These are phyloP conservation scores for Coccomyxa sp. DNA, from an alignment of 139 green algal species.

Conservation along the genomic window DNA sequence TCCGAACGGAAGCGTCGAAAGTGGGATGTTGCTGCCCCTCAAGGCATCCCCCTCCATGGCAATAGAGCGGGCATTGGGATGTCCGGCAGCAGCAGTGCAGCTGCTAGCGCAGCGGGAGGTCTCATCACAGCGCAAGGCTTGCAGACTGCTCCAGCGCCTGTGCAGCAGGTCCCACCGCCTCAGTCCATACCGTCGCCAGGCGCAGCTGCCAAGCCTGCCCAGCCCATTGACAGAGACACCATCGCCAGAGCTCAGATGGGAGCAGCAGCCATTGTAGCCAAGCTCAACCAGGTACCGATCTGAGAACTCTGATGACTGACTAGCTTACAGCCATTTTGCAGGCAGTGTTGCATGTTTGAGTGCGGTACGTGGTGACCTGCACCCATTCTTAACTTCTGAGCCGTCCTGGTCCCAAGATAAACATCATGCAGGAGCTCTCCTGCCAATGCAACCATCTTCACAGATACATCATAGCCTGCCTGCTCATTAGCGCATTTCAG, in stretches of 20 bases:
- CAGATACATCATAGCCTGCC: too few species aligned
- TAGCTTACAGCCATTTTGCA: not conserved
- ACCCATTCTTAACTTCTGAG: not conserved
- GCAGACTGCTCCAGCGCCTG: not conserved
- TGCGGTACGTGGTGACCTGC: not conserved
- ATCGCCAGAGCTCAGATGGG: slow-evolving; percentile 16
- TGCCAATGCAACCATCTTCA: not conserved
- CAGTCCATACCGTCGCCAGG: not conserved
- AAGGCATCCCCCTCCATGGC: slow-evolving; percentile 12
- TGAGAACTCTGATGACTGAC: not conserved
- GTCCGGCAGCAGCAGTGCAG: too few species aligned
- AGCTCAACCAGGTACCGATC: slow-evolving; percentile 16
- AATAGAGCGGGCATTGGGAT: slow-evolving; percentile 11
- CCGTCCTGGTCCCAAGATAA: not conserved
- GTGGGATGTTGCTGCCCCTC: slow-evolving; percentile 25
- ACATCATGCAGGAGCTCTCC: not conserved
- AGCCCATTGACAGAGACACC: slow-evolving; percentile 3
- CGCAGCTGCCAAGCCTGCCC: not conserved
- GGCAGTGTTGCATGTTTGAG: not conserved
- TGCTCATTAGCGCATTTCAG: too few species aligned
- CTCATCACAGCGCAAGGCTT: slow-evolving; percentile 11
- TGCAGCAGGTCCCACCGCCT: not conserved
- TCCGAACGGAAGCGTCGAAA: slow-evolving; percentile 25
- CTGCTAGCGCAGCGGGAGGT: not conserved
- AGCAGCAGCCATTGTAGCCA: slow-evolving; percentile 17